Evolutionary conservation across 1,139 yeast genomes (phyloP), one percentile per base, ranked within the genome.

Genomic region (Sugiyamaella castrensis): DNA sequence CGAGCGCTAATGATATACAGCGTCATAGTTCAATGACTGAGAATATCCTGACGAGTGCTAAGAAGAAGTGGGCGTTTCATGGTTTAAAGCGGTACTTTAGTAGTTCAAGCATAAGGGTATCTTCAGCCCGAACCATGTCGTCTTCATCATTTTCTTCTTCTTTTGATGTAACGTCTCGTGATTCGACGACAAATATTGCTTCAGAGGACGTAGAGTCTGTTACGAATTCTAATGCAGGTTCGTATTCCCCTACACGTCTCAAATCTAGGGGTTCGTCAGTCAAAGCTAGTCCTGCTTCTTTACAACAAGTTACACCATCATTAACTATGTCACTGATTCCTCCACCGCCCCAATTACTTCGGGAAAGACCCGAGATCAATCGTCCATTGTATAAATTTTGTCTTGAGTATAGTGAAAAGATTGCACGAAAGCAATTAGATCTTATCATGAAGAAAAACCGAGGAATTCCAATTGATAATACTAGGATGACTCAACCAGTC

Each of bases 281-380:
- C 16, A 24, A 27, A 27, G 36, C 44, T 1, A 34, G 44, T 29
- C 40, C 46, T 6, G 27, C 10, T 13, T 29, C 40, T n/a, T 24
- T 42, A 10, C 9, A 13, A 4, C 35, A 36, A 7, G 13, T 37
- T 15, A 19, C 43, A 8, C 32, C 51, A 19, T 57, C 63, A 12
- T 49, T 62, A 13, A 62, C 66, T 2, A 60, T 58, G 57, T 51
- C 60, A 6, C 40, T 62, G 37, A 58, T 64, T 24, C 67, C 67
- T 1, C 66, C 67, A 2, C 67, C 67, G 16, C 65, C 66, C 4
- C 64, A 60, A 40, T 46, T 64, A 35, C 53, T 61, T 16, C 56
- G 64, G 11, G 57, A 59, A 35, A 48, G 59, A 2, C 67, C 67
- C 2, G 65, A 61, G 35, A 56, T 63, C 19, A 43, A 44, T 28